A percentile compares a stretch with the other conserved stretches of the same genome.
Evolutionary conservation across 2,329 filamentous ascomycete genomes (phyloP).

Genomic region (Cladophialophora exuberans): DNA sequence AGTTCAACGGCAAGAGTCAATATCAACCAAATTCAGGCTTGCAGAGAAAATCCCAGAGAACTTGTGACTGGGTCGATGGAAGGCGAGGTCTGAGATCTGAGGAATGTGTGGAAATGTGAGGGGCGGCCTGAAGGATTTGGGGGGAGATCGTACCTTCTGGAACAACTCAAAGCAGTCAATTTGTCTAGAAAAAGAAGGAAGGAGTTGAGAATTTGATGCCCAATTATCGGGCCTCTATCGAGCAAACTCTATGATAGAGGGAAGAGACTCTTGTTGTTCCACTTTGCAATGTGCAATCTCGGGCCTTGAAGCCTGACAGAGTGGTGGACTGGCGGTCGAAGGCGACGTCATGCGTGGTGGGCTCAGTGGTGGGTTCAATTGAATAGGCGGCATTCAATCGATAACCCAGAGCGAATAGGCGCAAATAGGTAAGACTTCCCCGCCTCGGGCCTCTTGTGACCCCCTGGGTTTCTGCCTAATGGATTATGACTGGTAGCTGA

Average conservation of each 20-base stretch:
- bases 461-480: no score
- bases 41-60: background rate
- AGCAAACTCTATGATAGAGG: no score
- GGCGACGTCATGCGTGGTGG: background rate
- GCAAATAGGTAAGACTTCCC: no score
- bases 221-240: no score
- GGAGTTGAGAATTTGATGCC: background rate
- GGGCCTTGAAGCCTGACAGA: background rate
- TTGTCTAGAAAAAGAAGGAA: background rate
- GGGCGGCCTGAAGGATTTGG: conserved; percentile 1
- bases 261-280: background rate
- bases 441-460: no score
- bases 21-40: background rate
- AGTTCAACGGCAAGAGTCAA: background rate
- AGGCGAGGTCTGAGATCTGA: background rate
- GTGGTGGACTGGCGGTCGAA: background rate
- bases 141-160: conserved; percentile 8
- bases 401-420: no score
- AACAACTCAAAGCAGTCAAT: background rate
- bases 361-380: no score
- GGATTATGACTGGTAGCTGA: no score
- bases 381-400: no score
- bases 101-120: background rate
- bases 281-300: background rate
- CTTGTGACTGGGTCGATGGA: no score